A percentile compares a stretch with the other conserved stretches of the same genome.
Evolutionary conservation across 768 basidiomycete species (phyloP).

Genomic region (Rubroboletus pulcherrimus): DNA sequence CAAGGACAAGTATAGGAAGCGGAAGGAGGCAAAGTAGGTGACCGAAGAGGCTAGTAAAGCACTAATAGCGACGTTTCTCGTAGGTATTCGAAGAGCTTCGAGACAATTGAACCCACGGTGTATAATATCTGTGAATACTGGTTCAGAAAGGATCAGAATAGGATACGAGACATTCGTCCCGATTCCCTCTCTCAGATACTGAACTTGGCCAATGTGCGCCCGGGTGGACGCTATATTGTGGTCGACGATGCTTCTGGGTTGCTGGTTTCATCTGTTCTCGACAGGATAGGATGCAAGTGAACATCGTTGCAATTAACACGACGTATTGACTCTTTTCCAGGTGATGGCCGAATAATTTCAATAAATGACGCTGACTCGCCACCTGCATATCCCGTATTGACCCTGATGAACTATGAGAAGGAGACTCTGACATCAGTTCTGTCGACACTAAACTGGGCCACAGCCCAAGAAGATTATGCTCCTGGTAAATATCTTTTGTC

Average conservation of each 20-base stretch:
- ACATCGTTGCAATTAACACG: not conserved
- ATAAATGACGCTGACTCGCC: slow-evolving; percentile 91
- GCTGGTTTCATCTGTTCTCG: slow-evolving; percentile 78
- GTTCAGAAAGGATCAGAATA: slow-evolving; percentile 77
- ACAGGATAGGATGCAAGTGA: slow-evolving; percentile 75
- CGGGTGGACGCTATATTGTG: slow-evolving; percentile 82
- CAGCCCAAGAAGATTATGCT: slow-evolving; percentile 71
- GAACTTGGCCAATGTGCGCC: slow-evolving; percentile 75
- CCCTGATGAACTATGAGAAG: slow-evolving; percentile 80
- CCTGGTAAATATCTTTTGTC: slow-evolving; percentile 44
- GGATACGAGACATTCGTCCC: slow-evolving; percentile 78
- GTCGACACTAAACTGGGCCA: slow-evolving; percentile 85
- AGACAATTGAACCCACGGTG: slow-evolving; percentile 82
- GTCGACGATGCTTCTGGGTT: slow-evolving; percentile 93
- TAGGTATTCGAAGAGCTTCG: slow-evolving; percentile 85
- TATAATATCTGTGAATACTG: slow-evolving; percentile 88
- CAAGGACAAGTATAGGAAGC: slow-evolving; percentile 96
- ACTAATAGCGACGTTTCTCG: not conserved
- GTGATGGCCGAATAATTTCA: slow-evolving; percentile 74
- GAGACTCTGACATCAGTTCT: slow-evolving; percentile 51
- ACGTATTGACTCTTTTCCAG: slow-evolving; percentile 35
- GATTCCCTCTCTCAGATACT: slow-evolving; percentile 90
- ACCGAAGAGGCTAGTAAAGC: not conserved
- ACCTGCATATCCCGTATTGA: slow-evolving; percentile 81
- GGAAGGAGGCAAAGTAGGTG: slow-evolving; percentile 92